Evolutionary conservation across 2,329 filamentous ascomycete genomes (phyloP).

Genomic region (Lanzia echinophila): DNA sequence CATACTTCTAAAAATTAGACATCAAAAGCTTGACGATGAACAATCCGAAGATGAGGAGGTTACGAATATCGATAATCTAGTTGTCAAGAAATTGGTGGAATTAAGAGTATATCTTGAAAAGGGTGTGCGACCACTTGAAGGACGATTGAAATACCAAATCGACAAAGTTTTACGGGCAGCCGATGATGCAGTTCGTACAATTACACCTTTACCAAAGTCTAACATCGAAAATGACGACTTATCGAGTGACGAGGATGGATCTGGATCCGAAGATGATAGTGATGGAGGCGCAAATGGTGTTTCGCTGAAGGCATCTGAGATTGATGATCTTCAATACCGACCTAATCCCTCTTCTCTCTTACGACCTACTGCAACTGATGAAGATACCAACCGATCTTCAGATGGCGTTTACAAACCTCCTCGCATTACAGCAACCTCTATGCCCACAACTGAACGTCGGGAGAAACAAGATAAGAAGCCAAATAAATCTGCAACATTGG

Average conservation of each 20-base stretch:
- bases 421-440: conserved; percentile 76
- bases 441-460: conserved; percentile 53
- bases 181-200: conserved; percentile 44
- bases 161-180: conserved; percentile 89
- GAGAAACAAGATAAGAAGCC: conserved; percentile 55
- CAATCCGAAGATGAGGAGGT: conserved; percentile 29
- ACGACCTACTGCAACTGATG: conserved; percentile 22
- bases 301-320: conserved; percentile 26
- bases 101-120: conserved; percentile 89
- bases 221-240: conserved; percentile 3
- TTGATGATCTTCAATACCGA: conserved; percentile 55
- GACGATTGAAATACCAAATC: conserved; percentile 88
- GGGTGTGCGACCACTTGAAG: conserved; percentile 83
- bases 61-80: conserved; percentile 51
- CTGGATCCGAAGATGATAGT: conserved; percentile 32
- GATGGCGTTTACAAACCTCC: conserved; percentile 84
- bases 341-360: conserved; percentile 48
- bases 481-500: conserved; percentile 74
- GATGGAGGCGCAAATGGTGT: conserved; percentile 22
- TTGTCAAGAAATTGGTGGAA: conserved; percentile 83
- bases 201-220: conserved; percentile 4
- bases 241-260: conserved; percentile 18
- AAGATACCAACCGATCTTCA: conserved; percentile 33
- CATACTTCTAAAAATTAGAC: conserved; percentile 72
- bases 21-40: conserved; percentile 33